Conservation (phyloP, 83 land plant genomes). For the Diphasiastrum complanatum region DNA sequence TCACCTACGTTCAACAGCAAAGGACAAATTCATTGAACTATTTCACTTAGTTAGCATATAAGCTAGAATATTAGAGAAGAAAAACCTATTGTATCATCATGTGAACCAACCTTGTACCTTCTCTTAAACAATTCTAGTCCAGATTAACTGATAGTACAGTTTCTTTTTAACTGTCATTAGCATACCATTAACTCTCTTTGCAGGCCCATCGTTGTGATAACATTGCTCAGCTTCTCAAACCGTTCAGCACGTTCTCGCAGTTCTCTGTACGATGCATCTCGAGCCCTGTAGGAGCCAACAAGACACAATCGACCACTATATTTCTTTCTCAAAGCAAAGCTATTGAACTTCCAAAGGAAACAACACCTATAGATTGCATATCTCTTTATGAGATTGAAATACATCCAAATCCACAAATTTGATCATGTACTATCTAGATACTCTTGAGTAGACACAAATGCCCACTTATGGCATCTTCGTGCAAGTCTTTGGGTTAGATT, state of each 20-base stretch:
- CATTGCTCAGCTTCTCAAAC: slow-evolving; percentile 19
- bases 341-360: background rate
- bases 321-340: too few relatives aligned
- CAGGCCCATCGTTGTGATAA: slow-evolving; percentile 20
- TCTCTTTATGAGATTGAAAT: too few relatives aligned
- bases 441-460: background rate
- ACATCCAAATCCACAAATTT: too few relatives aligned
- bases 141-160: too few relatives aligned
- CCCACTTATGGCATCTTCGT: background rate
- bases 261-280: slow-evolving; percentile 21
- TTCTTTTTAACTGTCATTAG: too few relatives aligned
- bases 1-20: background rate
- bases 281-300: slow-evolving; percentile 2
- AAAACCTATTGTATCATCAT: too few relatives aligned
- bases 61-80: too few relatives aligned
- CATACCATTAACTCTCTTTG: slow-evolving; percentile 24
- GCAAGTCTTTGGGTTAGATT: background rate
- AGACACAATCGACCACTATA: background rate
- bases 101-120: too few relatives aligned
- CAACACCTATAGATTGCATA: background rate
- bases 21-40: background rate
- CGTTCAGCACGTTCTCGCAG: slow-evolving; percentile 22
- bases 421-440: too few relatives aligned
- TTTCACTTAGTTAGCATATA: background rate
- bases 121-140: too few relatives aligned